Conservation (phyloP, 2,329 filamentous ascomycete genomes). For the Nemania abortiva region DNA sequence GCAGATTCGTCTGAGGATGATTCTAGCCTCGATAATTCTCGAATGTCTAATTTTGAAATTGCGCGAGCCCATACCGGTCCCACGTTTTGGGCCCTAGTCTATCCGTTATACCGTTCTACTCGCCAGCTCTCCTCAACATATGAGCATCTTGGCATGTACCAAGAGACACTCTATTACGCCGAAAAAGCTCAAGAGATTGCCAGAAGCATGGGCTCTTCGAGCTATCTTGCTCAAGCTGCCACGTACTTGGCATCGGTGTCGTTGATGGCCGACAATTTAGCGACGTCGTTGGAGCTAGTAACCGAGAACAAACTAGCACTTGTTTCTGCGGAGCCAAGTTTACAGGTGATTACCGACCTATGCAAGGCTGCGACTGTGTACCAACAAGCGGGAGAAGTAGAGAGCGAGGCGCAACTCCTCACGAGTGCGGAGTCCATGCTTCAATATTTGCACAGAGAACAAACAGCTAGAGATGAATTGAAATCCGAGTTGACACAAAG, state of each 20-base stretch:
- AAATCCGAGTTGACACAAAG: conserved; percentile 54
- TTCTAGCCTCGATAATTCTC: conserved; percentile 48
- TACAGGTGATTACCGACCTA: conserved; percentile 60
- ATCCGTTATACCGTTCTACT: conserved; percentile 77
- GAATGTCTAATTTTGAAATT: conserved; percentile 42
- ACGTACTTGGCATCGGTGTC: conserved; percentile 68
- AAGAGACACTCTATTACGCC: conserved; percentile 88
- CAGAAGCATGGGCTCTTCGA: conserved; percentile 71
- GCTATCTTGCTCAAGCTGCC: conserved; percentile 67
- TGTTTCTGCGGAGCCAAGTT: conserved; percentile 59
- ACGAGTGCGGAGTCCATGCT: conserved; percentile 63
- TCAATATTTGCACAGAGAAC: conserved; percentile 50
- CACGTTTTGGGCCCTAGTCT: conserved; percentile 83
- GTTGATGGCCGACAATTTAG: conserved; percentile 68
- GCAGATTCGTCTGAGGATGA: conserved; percentile 46
- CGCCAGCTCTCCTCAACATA: conserved; percentile 82
- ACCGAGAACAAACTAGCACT: conserved; percentile 66
- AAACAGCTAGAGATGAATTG: conserved; percentile 48
- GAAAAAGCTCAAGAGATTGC: conserved; percentile 86
- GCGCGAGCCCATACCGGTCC: conserved; percentile 63
- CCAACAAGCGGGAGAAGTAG: conserved; percentile 60
- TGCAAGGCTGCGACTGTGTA: conserved; percentile 69
- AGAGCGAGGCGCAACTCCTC: conserved; percentile 59
- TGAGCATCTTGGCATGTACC: conserved; percentile 85
- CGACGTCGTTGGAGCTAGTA: conserved; percentile 68